These are phyloP conservation scores for Hypomyces perniciosus DNA, from an alignment of 2,329 filamentous ascomycete species.

Conservation along the genomic window DNA sequence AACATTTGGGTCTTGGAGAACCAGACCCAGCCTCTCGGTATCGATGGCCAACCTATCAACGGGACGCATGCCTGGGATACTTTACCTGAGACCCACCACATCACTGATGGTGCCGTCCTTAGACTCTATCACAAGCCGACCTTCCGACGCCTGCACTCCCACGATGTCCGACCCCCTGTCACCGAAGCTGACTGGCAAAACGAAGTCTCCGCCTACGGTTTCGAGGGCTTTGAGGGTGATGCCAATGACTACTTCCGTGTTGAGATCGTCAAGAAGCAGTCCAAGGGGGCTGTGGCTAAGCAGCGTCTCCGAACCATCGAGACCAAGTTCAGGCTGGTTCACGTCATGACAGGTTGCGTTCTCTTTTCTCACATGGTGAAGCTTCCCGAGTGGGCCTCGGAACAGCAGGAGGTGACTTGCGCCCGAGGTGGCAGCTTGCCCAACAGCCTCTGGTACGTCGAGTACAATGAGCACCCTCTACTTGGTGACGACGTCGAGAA, in stretches of 20 bases:
- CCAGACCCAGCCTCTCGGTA: slow-evolving; percentile 80
- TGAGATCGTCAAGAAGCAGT: slow-evolving; percentile 89
- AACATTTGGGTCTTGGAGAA: slow-evolving; percentile 94
- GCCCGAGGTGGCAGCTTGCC: slow-evolving; percentile 85
- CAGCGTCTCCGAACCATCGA: slow-evolving; percentile 86
- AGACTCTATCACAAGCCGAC: slow-evolving; percentile 80
- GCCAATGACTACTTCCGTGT: slow-evolving; percentile 94
- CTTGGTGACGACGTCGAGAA: slow-evolving; percentile 74
- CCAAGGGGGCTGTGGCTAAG: slow-evolving; percentile 71
- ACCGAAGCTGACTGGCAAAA: slow-evolving; percentile 91
- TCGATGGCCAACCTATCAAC: slow-evolving; percentile 69
- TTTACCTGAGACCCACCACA: slow-evolving; percentile 56
- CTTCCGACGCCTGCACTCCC: slow-evolving; percentile 86
- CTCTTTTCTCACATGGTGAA: slow-evolving; percentile 99
- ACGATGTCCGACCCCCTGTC: slow-evolving; percentile 83
- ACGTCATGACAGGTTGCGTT: slow-evolving; percentile 93
- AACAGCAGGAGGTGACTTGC: slow-evolving; percentile 99
- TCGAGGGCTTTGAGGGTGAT: slow-evolving; percentile 93
- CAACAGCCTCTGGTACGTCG: slow-evolving; percentile 96
- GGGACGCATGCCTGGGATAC: slow-evolving; percentile 82
- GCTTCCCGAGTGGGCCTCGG: slow-evolving; percentile 93
- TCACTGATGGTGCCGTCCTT: slow-evolving; percentile 75
- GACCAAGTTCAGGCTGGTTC: slow-evolving; percentile 91
- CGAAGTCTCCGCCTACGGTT: slow-evolving; percentile 94
- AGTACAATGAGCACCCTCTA: slow-evolving; percentile 79